phyloP scores from a whole-genome alignment of 2,329 filamentous ascomycete species.

The Orbilia quercus region DNA sequence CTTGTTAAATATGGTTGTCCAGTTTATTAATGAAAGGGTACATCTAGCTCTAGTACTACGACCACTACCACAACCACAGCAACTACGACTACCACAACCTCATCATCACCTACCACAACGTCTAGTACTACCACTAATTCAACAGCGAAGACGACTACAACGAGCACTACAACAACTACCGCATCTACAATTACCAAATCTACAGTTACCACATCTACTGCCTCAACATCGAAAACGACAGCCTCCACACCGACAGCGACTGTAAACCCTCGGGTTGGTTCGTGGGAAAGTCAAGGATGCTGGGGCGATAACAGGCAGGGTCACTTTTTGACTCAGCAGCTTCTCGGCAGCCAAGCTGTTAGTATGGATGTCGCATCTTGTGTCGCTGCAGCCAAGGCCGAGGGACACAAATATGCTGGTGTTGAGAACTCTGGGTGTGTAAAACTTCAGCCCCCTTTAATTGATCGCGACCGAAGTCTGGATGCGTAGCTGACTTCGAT shows the following conservation, averaged over 20 bases:
- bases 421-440: constrained; percentile 32
- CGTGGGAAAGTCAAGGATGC: constrained; percentile 18
- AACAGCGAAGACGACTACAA: constrained; percentile 10
- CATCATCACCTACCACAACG: background rate
- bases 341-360: constrained; percentile 8
- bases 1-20: too few species aligned
- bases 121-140: background rate
- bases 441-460: too few species aligned
- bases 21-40: background rate
- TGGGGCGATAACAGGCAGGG: constrained; percentile 11
- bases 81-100: background rate
- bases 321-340: constrained; percentile 26
- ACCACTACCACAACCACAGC: background rate
- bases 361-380: constrained; percentile 28
- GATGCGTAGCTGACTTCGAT: too few species aligned
- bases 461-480: too few species aligned
- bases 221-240: too few species aligned
- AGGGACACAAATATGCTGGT: constrained; percentile 26
- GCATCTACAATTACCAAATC: background rate
- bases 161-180: background rate
- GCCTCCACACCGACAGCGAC: constrained; percentile 12
- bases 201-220: too few species aligned
- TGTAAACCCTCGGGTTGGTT: constrained; percentile 19
- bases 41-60: background rate
- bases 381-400: constrained; percentile 20